These are phyloP conservation scores for Skeletonema menzelii DNA, from an alignment of 108 stramenopile species.

Conservation along the genomic window DNA sequence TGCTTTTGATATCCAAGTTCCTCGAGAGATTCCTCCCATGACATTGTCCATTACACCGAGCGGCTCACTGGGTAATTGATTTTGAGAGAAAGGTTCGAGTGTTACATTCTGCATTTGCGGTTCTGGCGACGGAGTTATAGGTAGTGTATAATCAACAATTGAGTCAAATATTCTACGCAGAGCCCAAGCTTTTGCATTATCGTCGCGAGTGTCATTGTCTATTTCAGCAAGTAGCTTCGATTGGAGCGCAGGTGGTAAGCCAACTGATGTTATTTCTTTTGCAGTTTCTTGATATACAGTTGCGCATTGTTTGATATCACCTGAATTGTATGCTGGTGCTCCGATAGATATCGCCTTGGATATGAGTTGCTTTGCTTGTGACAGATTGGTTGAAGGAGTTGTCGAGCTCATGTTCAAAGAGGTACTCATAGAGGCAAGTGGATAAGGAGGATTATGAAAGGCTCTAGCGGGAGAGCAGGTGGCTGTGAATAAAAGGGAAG, in stretches of 20 bases:
- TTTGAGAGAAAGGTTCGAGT: slow-evolving; percentile 39
- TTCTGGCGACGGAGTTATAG: slow-evolving; percentile 26
- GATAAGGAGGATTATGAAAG: neutral
- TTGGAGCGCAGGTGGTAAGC: slow-evolving; percentile 28
- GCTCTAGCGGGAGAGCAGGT: neutral
- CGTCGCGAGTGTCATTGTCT: slow-evolving; percentile 7
- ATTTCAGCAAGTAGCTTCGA: slow-evolving; percentile 9
- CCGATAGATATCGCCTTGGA: slow-evolving; percentile 50
- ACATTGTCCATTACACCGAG: slow-evolving; percentile 52
- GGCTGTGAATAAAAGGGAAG: neutral
- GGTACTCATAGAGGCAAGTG: neutral
- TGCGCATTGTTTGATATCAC: slow-evolving; percentile 48
- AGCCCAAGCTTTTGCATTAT: slow-evolving; percentile 52
- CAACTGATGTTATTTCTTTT: slow-evolving; percentile 27
- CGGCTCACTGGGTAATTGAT: slow-evolving; percentile 39
- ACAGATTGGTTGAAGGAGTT: neutral
- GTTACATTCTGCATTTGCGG: neutral
- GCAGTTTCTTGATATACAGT: slow-evolving; percentile 42
- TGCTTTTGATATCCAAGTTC: slow-evolving; percentile 34
- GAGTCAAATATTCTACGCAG: slow-evolving; percentile 46
- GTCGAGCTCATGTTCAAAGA: neutral
- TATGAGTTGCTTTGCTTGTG: slow-evolving; percentile 24
- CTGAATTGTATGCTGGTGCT: slow-evolving; percentile 59
- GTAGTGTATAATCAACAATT: slow-evolving; percentile 47
- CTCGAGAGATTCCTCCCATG: slow-evolving; percentile 54